These are phyloP conservation scores for Pseudogymnoascus sp. DNA, from an alignment of 2,329 filamentous ascomycete genomes.

Conservation along the genomic window DNA sequence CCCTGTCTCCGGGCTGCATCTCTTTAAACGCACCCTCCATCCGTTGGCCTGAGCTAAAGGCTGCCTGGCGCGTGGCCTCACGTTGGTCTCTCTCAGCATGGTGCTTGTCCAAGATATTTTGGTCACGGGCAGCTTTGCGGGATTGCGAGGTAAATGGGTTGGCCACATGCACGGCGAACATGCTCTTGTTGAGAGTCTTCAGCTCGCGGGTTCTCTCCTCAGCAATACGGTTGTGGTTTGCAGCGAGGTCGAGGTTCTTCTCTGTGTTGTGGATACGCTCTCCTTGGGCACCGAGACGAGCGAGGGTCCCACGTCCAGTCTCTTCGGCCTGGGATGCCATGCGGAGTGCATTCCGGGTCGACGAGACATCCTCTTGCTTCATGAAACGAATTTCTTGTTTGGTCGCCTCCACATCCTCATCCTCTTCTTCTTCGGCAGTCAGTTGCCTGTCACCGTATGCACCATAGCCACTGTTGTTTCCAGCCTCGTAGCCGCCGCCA, in stretches of 20 bases:
- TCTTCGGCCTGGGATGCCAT: constrained; percentile 62
- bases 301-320: constrained; percentile 62
- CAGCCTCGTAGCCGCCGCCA: constrained; percentile 22
- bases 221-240: constrained; percentile 66
- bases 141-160: constrained; percentile 69
- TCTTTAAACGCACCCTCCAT: constrained; percentile 44
- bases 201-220: constrained; percentile 76
- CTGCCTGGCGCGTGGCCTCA: constrained; percentile 51
- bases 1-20: constrained; percentile 28
- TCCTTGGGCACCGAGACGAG: constrained; percentile 66
- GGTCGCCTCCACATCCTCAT: constrained; percentile 61
- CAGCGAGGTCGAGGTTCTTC: constrained; percentile 69
- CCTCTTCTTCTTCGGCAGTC: constrained; percentile 68
- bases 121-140: constrained; percentile 55
- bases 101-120: constrained; percentile 60
- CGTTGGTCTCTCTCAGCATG: constrained; percentile 56
- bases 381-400: constrained; percentile 67
- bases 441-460: constrained; percentile 64
- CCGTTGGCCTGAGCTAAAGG: constrained; percentile 42
- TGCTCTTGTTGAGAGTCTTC: constrained; percentile 77
- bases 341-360: constrained; percentile 59
- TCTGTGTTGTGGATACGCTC: constrained; percentile 77
- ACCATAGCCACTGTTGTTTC: constrained; percentile 30
- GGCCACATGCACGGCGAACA: constrained; percentile 76
- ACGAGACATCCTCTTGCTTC: constrained; percentile 69